Evolutionary conservation across 495 filamentous ascomycete genomes (phyloP).

Genomic region (Patellaria atrata): DNA sequence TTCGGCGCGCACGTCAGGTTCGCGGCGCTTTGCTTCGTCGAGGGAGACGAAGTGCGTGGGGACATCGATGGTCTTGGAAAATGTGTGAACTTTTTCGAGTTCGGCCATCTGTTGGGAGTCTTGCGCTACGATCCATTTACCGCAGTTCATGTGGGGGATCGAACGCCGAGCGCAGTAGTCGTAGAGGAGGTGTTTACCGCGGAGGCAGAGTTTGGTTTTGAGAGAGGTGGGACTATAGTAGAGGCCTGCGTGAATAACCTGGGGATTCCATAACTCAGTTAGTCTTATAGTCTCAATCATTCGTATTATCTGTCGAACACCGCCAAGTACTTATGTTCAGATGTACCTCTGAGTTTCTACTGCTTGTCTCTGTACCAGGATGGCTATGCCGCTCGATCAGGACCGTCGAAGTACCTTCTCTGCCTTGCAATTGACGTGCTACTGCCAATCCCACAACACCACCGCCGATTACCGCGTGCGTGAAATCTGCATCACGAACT

Average conservation of each 20-base stretch:
- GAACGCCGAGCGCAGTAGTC: constrained; percentile 48
- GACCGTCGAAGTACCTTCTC: constrained; percentile 51
- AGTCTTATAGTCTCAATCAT: background rate
- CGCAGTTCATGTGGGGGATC: constrained; percentile 59
- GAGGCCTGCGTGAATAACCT: constrained; percentile 91
- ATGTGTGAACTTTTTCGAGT: constrained; percentile 49
- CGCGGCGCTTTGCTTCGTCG: constrained; percentile 44
- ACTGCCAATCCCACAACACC: constrained; percentile 89
- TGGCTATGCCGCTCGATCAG: constrained; percentile 67
- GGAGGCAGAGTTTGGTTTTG: constrained; percentile 73
- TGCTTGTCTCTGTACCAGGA: constrained; percentile 82
- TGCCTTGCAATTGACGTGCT: constrained; percentile 55
- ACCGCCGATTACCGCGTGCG: constrained; percentile 77
- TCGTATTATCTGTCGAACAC: background rate
- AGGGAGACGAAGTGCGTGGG: constrained; percentile 55
- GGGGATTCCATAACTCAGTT: background rate
- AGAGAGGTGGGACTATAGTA: constrained; percentile 70
- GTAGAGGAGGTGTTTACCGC: constrained; percentile 65
- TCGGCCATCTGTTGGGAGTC: constrained; percentile 49
- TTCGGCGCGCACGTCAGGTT: constrained; percentile 58
- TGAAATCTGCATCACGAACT: constrained; percentile 48
- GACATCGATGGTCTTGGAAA: constrained; percentile 50
- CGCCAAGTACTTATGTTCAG: no score
- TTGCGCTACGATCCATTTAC: constrained; percentile 96
- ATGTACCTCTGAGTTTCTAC: constrained; percentile 70